These are phyloP conservation scores for Citrullus amarus DNA, from an alignment of 306 rosid species.

Conservation along the genomic window DNA sequence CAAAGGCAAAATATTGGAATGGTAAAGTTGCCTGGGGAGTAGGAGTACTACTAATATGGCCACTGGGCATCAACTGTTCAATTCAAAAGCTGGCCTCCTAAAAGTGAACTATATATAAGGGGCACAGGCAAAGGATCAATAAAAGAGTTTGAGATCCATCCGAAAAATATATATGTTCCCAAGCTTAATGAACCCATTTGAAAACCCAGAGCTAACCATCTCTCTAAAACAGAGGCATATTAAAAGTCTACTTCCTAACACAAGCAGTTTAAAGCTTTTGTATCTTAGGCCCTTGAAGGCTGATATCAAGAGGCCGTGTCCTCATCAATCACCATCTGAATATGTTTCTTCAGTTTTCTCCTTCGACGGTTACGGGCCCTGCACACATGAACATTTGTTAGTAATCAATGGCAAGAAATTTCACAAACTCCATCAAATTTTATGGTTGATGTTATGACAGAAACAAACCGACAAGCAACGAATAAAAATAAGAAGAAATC, in stretches of 20 bases:
- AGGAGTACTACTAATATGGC: background rate
- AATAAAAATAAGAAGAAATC: no score
- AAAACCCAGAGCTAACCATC: background rate
- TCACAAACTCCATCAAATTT: background rate
- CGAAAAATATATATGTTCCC: background rate
- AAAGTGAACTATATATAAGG: background rate
- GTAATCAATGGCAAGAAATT: background rate
- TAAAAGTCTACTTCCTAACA: background rate
- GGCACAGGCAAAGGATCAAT: background rate
- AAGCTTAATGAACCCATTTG: background rate
- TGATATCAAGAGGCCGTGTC: conserved; percentile 9
- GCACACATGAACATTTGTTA: conserved; percentile 20
- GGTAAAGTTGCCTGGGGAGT: background rate
- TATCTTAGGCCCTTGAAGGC: background rate
- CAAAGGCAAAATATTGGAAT: background rate
- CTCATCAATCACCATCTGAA: conserved; percentile 21
- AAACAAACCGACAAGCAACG: no score
- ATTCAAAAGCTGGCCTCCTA: background rate
- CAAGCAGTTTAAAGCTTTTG: background rate
- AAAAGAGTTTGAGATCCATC: background rate
- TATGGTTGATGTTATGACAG: no score
- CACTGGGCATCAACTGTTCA: background rate
- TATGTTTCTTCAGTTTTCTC: conserved; percentile 58
- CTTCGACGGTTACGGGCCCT: conserved; percentile 59
- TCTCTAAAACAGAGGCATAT: background rate